Base-by-base conservation (phyloP, 495 filamentous ascomycete species). In the Penicillium steckii region DNA sequence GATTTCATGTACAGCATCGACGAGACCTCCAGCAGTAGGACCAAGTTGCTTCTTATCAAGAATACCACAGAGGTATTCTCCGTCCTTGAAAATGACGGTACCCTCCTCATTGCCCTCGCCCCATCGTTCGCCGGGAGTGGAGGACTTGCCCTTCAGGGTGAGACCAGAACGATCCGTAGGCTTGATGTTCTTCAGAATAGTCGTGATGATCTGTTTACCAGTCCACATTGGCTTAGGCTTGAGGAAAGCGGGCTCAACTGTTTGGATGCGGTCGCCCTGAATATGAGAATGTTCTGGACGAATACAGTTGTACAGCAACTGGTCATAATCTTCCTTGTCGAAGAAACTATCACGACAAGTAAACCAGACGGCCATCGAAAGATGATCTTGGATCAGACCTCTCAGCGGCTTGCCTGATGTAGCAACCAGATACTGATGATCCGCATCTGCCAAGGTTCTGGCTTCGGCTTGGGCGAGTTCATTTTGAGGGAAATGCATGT, bases 401-500 rank as follows among this genome's bases (percentile, higher is more conserved):
- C 95, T 78, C 37, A 99, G 79, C 0, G 95, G 95, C 59, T 96
- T 95, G 27, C 95, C 95, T 4, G 91, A 90, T 2, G 95, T 99
- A 9, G 85, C 88, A 49, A 91, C 92, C 42, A 97, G 85, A 67
- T 99, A 99, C 59, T 99, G 95, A 62, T 95, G 89, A 65, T 99
- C 93, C 13, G 95, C 96, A 67, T 96, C 92, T 8, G 95, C 94
- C 60, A 99, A 85, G 65, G 87, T 85, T 46, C 91, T 77, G 3
- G 94, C 94, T 70, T 99, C 95, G 3, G 91, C 85, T 51, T 94
- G 80, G 21, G 93, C 95, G 63, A 97, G 76, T 65, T 97, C 95
- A 60, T 95, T 97, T 58, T 99, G 95, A 8, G 95, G 95, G 65
- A 99, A 96, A 68, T 99, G 95, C 94, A 99, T 95, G 68, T 99